Conservation (phyloP, 495 filamentous ascomycete species). For the Hypoxylon intermedium region DNA sequence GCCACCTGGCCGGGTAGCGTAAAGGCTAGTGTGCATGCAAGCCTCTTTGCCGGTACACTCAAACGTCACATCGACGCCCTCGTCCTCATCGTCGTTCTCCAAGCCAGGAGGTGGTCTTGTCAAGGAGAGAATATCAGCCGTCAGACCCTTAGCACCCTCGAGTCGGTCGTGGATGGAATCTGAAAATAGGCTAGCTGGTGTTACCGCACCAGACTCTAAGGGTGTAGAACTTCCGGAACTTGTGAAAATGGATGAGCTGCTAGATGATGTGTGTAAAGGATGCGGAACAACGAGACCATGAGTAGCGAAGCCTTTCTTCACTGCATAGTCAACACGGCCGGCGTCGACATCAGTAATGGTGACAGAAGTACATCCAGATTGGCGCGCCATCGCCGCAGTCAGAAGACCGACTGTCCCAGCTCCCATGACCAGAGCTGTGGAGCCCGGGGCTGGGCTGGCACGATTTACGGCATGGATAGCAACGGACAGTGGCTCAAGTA, state of each 20-base stretch:
- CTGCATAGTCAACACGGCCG: constrained; percentile 75
- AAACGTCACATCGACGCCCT: constrained; percentile 80
- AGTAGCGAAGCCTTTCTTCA: constrained; percentile 73
- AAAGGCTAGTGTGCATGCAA: constrained; percentile 86
- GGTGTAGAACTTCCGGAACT: constrained; percentile 53
- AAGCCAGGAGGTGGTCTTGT: constrained; percentile 39
- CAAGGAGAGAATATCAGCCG: constrained; percentile 60
- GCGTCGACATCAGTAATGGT: constrained; percentile 86
- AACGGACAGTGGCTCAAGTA: constrained; percentile 86
- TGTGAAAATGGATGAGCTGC: constrained; percentile 50
- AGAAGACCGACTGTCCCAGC: constrained; percentile 87
- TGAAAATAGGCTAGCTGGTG: constrained; percentile 50
- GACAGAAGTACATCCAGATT: constrained; percentile 71
- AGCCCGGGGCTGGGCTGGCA: constrained; percentile 55
- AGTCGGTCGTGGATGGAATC: constrained; percentile 52
- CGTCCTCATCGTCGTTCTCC: constrained; percentile 55
- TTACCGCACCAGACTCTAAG: constrained; percentile 52
- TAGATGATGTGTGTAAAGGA: constrained; percentile 46
- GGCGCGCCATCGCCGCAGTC: constrained; percentile 71
- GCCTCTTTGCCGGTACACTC: constrained; percentile 91
- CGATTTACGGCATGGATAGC: constrained; percentile 83
- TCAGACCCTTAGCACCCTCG: constrained; percentile 65
- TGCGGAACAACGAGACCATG: constrained; percentile 68
- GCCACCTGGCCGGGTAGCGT: constrained; percentile 79
- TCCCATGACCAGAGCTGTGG: constrained; percentile 79